A percentile compares a stretch with the other conserved stretches of the same genome.
These are phyloP conservation scores for Crataegus laevigata DNA, from an alignment of 306 rosid species.

Conservation along the genomic window DNA sequence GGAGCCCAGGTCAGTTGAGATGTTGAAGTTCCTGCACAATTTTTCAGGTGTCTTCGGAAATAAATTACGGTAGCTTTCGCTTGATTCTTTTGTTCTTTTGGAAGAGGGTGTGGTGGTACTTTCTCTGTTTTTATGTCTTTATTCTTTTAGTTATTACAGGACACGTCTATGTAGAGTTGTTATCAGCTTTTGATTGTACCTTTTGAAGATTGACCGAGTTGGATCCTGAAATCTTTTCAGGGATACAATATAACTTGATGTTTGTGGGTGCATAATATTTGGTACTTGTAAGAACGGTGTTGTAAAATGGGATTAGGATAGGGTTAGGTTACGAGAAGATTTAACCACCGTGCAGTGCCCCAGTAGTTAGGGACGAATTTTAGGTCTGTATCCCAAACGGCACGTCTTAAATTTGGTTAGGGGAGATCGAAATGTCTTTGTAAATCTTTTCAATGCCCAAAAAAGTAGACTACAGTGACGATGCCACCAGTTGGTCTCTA, in stretches of 20 bases:
- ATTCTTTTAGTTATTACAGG: not conserved
- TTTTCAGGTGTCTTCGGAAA: not conserved
- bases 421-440: too few relatives aligned
- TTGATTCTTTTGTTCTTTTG: not conserved
- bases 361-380: too few relatives aligned
- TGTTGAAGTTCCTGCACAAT: not conserved
- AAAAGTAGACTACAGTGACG: too few relatives aligned
- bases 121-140: not conserved
- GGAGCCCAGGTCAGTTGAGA: not conserved
- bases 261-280: too few relatives aligned
- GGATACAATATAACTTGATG: not conserved
- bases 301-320: too few relatives aligned
- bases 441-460: rapidly evolving
- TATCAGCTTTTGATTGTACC: not conserved
- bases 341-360: too few relatives aligned
- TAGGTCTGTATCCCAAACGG: rapidly evolving
- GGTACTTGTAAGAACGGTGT: too few relatives aligned
- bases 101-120: not conserved
- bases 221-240: too few relatives aligned
- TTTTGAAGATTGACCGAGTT: not conserved
- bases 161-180: not conserved
- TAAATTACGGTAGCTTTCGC: not conserved
- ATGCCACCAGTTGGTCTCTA: rapidly evolving
- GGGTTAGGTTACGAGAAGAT: too few relatives aligned
- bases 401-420: too few relatives aligned